These are phyloP conservation scores for Pythium chondricola DNA, from an alignment of 352 stramenopile species.

Conservation along the genomic window DNA sequence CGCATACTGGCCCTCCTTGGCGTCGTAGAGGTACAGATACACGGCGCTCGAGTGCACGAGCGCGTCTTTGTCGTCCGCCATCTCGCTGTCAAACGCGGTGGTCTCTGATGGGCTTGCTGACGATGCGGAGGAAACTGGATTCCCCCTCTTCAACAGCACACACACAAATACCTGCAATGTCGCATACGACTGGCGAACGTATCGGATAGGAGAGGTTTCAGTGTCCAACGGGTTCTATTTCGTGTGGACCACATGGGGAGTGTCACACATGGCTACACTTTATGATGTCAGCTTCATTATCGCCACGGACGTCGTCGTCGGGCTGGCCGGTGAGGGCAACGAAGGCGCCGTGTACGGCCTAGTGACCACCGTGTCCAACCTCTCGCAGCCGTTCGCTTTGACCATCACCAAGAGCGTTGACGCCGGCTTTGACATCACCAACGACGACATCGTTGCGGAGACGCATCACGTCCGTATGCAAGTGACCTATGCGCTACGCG, in stretches of 20 bases:
- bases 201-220: too few species aligned
- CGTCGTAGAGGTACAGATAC: slow-evolving; percentile 69
- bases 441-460: slow-evolving; percentile 16
- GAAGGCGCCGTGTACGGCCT: slow-evolving; percentile 8
- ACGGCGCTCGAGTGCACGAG: slow-evolving; percentile 65
- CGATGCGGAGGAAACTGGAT: too few species aligned
- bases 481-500: slow-evolving; percentile 12
- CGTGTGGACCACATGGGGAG: too few species aligned
- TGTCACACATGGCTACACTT: too few species aligned
- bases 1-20: slow-evolving; percentile 34
- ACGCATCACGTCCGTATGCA: slow-evolving; percentile 9
- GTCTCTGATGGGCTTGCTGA: too few species aligned
- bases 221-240: too few species aligned
- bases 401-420: slow-evolving; percentile 17
- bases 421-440: slow-evolving; percentile 11
- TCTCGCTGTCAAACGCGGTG: too few species aligned
- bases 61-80: slow-evolving; percentile 20
- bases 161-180: too few species aligned
- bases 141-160: too few species aligned
- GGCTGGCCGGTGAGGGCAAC: slow-evolving; percentile 16
- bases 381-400: slow-evolving; percentile 1
- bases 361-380: slow-evolving; percentile 3
- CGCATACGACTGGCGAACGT: too few species aligned
- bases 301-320: too few species aligned
- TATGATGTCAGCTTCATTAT: too few species aligned